Percentiles rank a stretch among this genome's conserved stretches.
Evolutionary conservation across 306 rosid genomes (phyloP).

Genomic region (Senna siamea): DNA sequence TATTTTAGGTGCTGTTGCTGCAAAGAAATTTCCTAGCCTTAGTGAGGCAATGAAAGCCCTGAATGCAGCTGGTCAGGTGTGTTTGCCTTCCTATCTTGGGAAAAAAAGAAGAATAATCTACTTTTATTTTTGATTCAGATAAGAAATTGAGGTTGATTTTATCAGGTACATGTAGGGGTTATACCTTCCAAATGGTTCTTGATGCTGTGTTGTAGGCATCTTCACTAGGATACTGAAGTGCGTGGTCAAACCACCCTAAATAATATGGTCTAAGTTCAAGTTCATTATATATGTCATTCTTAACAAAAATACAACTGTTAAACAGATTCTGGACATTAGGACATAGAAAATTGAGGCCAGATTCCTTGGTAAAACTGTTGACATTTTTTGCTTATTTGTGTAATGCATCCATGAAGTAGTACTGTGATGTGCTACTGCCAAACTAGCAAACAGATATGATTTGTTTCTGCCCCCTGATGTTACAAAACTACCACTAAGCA

Average conservation of each 20-base stretch:
- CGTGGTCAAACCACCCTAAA: conserved; percentile 8
- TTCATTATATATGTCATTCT: neutral
- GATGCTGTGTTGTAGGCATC: conserved; percentile 10
- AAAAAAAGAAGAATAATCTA: neutral
- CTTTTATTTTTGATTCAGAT: conserved; percentile 21
- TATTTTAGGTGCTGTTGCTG: conserved; percentile 90
- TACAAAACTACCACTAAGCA: neutral
- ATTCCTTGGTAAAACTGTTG: neutral
- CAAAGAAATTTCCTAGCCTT: conserved; percentile 67
- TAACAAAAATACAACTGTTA: neutral
- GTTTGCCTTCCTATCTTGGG: conserved; percentile 33
- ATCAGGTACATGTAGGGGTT: conserved; percentile 21
- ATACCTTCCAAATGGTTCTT: conserved; percentile 22
- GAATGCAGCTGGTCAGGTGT: conserved; percentile 91
- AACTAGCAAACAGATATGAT: conserved; percentile 7
- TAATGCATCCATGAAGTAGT: neutral
- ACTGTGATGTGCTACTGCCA: conserved; percentile 16
- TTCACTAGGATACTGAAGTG: conserved; percentile 1
- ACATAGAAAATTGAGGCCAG: conserved; percentile 13
- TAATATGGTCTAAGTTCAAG: conserved; percentile 12
- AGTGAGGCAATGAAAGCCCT: conserved; percentile 88
- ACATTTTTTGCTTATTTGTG: conserved; percentile 5
- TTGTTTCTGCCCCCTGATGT: conserved; percentile 1
- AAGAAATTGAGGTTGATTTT: conserved; percentile 23
- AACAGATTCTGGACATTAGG: conserved; percentile 13